phyloP scores from a whole-genome alignment of 2,329 filamentous ascomycete genomes.

The Monosporascus ibericus region DNA sequence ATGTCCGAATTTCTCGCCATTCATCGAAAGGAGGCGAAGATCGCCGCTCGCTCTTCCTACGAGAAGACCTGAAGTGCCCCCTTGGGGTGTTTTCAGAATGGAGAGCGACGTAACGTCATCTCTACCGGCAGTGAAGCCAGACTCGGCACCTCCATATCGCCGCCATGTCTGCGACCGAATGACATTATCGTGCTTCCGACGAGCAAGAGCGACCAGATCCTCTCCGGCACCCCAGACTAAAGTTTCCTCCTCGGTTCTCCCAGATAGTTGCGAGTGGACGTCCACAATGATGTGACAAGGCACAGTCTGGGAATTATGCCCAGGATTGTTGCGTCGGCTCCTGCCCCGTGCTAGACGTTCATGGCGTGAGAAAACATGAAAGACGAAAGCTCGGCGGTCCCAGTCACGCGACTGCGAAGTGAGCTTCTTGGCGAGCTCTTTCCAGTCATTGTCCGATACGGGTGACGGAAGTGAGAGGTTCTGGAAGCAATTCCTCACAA shows the following conservation, averaged over 20 bases:
- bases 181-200: constrained; percentile 18
- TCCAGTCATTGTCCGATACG: constrained; percentile 19
- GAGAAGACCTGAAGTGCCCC: constrained; percentile 28
- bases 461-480: constrained; percentile 28
- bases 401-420: constrained; percentile 48
- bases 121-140: constrained; percentile 35
- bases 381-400: constrained; percentile 40
- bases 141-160: constrained; percentile 29
- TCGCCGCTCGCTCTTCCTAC: constrained; percentile 46
- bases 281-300: constrained; percentile 43
- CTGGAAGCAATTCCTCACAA: constrained; percentile 39
- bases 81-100: constrained; percentile 30
- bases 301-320: constrained; percentile 25
- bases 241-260: constrained; percentile 33
- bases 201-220: constrained; percentile 39
- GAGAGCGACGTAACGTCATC: constrained; percentile 45
- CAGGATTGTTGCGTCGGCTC: not conserved
- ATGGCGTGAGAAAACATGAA: constrained; percentile 26
- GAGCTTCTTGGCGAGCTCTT: constrained; percentile 34
- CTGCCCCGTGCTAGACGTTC: not conserved
- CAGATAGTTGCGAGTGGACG: constrained; percentile 30
- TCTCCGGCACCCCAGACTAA: constrained; percentile 47
- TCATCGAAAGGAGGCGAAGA: constrained; percentile 37
- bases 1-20: constrained; percentile 26
- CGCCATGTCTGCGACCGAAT: constrained; percentile 28